A percentile compares a stretch with the other conserved stretches of the same genome.
phyloP scores from a whole-genome alignment of 495 filamentous ascomycete genomes.

The Cladorrhinum samala region DNA sequence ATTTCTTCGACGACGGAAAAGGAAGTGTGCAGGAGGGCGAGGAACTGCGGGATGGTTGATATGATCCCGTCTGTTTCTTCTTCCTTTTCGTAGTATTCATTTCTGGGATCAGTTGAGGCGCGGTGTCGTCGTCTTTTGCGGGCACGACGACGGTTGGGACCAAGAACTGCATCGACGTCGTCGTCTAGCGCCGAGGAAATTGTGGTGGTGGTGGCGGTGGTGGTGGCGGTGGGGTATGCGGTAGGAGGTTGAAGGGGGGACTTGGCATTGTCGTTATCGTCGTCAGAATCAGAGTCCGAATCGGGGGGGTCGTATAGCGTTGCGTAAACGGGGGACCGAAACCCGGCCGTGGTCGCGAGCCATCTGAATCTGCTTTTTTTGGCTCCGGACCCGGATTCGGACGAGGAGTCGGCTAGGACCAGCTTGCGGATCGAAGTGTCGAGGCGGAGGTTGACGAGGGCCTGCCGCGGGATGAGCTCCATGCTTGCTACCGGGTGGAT shows the following conservation, averaged over 20 bases:
- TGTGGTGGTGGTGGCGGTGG: too few relatives aligned
- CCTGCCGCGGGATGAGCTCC: conserved; percentile 15
- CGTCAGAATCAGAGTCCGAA: too few relatives aligned
- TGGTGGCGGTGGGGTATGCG: too few relatives aligned
- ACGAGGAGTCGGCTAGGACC: too few relatives aligned
- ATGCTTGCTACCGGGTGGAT: conserved; percentile 11
- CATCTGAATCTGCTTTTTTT: not conserved
- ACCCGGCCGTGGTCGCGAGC: not conserved
- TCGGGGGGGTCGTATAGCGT: too few relatives aligned
- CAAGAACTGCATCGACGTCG: not conserved
- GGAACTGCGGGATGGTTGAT: conserved; percentile 15
- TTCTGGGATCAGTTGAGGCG: not conserved
- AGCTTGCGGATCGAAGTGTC: conserved; percentile 8
- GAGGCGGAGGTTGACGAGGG: conserved; percentile 7
- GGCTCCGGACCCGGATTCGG: too few relatives aligned
- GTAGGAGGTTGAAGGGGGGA: too few relatives aligned
- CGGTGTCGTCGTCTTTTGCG: not conserved
- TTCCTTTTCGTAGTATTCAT: not conserved
- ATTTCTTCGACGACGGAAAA: conserved; percentile 7
- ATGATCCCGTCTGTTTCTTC: conserved; percentile 7
- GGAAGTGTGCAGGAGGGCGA: conserved; percentile 9
- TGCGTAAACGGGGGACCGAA: too few relatives aligned
- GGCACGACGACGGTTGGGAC: not conserved
- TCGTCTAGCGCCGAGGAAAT: not conserved
- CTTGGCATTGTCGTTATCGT: too few relatives aligned